Percentiles rank a stretch among this genome's conserved stretches.
These are phyloP conservation scores for Marasmius sp. DNA, from an alignment of 1,284 basidiomycete genomes.

Conservation along the genomic window DNA sequence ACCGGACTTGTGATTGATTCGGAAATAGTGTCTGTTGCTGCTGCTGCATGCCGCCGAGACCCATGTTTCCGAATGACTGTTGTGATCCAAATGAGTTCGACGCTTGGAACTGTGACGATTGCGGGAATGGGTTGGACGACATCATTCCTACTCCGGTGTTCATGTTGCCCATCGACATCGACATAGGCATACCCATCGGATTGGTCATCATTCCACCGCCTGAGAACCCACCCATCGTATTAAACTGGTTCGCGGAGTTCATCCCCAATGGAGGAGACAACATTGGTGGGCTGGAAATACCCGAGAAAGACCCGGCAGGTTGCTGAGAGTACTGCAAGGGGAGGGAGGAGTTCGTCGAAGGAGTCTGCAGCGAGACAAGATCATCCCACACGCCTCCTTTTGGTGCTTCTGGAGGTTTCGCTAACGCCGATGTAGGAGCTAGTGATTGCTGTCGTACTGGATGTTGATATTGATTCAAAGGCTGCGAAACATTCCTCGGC, in stretches of 20 bases:
- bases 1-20: conserved; percentile 11
- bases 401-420: conserved; percentile 1
- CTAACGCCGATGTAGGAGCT: neutral
- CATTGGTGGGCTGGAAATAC: neutral
- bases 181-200: conserved; percentile 8
- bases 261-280: conserved; percentile 6
- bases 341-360: conserved; percentile 47
- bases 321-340: conserved; percentile 51
- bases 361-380: conserved; percentile 46
- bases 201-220: conserved; percentile 11
- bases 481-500: neutral
- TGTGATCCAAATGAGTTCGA: conserved; percentile 20
- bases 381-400: conserved; percentile 49
- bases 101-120: conserved; percentile 20
- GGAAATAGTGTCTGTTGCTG: conserved; percentile 15
- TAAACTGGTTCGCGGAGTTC: conserved; percentile 13
- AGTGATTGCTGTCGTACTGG: conserved; percentile 18
- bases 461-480: conserved; percentile 13
- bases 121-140: conserved; percentile 16
- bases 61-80: conserved; percentile 9
- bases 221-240: conserved; percentile 11
- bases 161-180: conserved; percentile 11
- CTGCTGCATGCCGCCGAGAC: conserved; percentile 19
- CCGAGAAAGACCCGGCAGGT: conserved; percentile 14
- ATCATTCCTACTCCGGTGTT: conserved; percentile 1